These are phyloP conservation scores for Chytridium lagenaria DNA, from an alignment of 371 early-diverging fungal species.

Conservation along the genomic window DNA sequence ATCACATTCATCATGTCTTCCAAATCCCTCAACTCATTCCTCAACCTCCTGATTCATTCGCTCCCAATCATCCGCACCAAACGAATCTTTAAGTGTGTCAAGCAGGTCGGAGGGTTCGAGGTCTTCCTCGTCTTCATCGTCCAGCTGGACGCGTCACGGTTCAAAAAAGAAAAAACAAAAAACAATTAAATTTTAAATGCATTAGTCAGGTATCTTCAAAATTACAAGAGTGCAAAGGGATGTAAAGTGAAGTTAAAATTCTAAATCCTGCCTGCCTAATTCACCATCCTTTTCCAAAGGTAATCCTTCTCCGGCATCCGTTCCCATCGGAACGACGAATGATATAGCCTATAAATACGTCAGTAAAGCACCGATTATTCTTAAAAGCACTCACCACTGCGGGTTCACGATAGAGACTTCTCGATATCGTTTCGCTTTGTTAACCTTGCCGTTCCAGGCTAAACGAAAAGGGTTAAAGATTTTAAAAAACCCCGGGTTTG, in stretches of 20 bases:
- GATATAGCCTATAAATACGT: constrained; percentile 55
- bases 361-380: constrained; percentile 1
- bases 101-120: constrained; percentile 5
- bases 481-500: too few species aligned
- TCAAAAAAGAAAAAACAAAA: background rate
- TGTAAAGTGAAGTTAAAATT: background rate
- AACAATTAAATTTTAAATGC: too few species aligned
- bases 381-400: constrained; percentile 57
- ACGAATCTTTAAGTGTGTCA: constrained; percentile 45
- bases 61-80: constrained; percentile 51
- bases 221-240: background rate
- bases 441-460: constrained; percentile 65
- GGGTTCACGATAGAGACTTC: constrained; percentile 60
- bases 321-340: constrained; percentile 64
- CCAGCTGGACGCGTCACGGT: constrained; percentile 16
- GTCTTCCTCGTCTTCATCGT: constrained; percentile 40
- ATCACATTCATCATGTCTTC: constrained; percentile 3
- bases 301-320: constrained; percentile 64
- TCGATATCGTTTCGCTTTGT: constrained; percentile 56
- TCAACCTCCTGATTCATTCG: constrained; percentile 35
- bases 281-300: constrained; percentile 43
- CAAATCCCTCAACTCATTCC: background rate
- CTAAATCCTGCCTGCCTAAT: constrained; percentile 24
- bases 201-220: background rate
- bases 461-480: background rate